phyloP scores from a whole-genome alignment of 805 yeast species.

The Zygoascus biomembranicola region DNA sequence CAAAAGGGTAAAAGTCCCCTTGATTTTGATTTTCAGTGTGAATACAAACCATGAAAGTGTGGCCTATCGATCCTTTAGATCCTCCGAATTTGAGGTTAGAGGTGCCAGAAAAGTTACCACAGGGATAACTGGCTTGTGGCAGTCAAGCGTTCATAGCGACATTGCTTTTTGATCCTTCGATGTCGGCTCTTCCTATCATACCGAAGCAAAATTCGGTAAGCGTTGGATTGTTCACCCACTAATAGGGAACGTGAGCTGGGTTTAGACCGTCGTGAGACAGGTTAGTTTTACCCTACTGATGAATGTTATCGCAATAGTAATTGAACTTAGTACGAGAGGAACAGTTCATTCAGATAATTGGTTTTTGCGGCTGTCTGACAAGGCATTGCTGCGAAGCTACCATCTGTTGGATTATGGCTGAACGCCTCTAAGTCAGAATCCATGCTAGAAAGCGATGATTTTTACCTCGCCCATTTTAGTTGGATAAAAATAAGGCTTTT shows the following conservation, averaged over 20 bases:
- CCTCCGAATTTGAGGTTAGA: too few species aligned
- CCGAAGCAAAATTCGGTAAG: conserved; percentile 38
- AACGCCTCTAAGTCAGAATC: conserved; percentile 47
- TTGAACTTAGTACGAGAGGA: conserved; percentile 41
- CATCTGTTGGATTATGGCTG: conserved; percentile 44
- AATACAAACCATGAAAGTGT: too few species aligned
- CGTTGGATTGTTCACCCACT: conserved; percentile 42
- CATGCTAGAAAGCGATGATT: conserved; percentile 43
- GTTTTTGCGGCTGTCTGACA: conserved; percentile 40
- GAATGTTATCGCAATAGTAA: conserved; percentile 34
- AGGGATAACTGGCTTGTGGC: too few species aligned
- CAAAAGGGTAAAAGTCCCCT: too few species aligned
- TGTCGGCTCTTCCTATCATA: too few species aligned
- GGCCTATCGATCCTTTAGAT: too few species aligned
- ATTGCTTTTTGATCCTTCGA: too few species aligned
- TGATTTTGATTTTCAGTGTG: too few species aligned
- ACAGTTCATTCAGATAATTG: conserved; percentile 41
- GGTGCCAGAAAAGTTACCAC: too few species aligned
- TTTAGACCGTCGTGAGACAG: conserved; percentile 42
- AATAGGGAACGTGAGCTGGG: conserved; percentile 40
- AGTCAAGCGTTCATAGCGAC: too few species aligned
- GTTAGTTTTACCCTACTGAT: conserved; percentile 39
- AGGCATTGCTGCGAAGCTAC: conserved; percentile 43
- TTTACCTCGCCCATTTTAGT: conserved; percentile 36
- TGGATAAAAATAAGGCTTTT: conserved; percentile 36